Base-by-base conservation (phyloP, 805 yeast genomes). In the Hanseniaspora occidentalis region DNA sequence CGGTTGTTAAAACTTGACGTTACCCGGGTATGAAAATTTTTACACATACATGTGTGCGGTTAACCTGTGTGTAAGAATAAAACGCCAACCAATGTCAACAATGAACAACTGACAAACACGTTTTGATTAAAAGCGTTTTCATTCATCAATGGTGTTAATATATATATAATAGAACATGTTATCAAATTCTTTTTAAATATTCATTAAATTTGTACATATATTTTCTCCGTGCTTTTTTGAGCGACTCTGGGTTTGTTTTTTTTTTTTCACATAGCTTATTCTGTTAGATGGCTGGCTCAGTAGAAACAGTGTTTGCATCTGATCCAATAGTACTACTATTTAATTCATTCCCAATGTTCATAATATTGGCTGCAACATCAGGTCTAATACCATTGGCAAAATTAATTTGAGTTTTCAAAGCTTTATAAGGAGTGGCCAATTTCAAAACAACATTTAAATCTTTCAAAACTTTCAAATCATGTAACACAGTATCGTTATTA, bases 391-490 rank as follows among this genome's bases (percentile, higher is more conserved):
- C 73, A 64, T 68, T 62, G 62, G 73, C 70, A 71, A 94, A 79
- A 56, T 86, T 89, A 43, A 89, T 84, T 49, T 83, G 82, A 44
- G 83, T 67, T 56, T 81, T 84, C 61, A 86, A 79, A 17, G 88
- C 82, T 57, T 81, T 80, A 65, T 85, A 92, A 52, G 89, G 95
- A 34, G 67, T 69, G 36, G 84, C 85, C 27, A 86, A 66, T 2
- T 83, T 77, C 6, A 42, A 23, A 9, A 38, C 27, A 18, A 33
- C 26, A 17, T 34, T 29, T 18, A 8, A 31, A 6, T 66, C 70
- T 3, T 74, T 70, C 38, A 67, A 61, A 18, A 64, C 55, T 37
- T 72, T 58, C 18, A 69, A 61, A n/a, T 74, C 82, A 9, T 71
- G 60, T 1, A 78, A 79, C 17, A 25, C 13, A n/a, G 23, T 19